Evolutionary conservation across 2,329 filamentous ascomycete species (phyloP).

Genomic region (Aspergillus piperis): DNA sequence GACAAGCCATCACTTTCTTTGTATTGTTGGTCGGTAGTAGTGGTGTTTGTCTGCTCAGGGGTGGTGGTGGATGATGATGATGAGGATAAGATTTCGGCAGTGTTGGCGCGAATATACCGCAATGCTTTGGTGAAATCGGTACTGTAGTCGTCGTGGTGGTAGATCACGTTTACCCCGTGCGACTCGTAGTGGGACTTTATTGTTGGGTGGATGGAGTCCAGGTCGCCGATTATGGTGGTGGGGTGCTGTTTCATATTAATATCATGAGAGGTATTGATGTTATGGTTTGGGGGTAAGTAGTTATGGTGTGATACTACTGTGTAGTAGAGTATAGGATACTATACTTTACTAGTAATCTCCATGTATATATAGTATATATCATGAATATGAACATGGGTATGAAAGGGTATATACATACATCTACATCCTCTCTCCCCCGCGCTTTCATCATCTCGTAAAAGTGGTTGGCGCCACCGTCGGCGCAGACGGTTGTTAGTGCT

Average conservation of each 20-base stretch:
- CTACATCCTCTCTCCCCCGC: conserved; percentile 29
- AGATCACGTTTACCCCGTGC: conserved; percentile 61
- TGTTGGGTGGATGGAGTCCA: conserved; percentile 74
- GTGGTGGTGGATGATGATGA: neutral
- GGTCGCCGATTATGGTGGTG: conserved; percentile 79
- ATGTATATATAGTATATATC: too few species aligned
- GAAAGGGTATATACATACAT: conserved; percentile 31
- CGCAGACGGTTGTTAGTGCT: conserved; percentile 73
- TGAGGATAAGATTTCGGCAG: conserved; percentile 25
- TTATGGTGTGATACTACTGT: too few species aligned
- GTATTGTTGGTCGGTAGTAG: neutral
- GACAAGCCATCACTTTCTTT: conserved; percentile 46
- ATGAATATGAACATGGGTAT: conserved; percentile 10
- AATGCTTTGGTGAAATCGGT: conserved; percentile 91
- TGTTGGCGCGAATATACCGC: conserved; percentile 54
- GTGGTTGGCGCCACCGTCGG: conserved; percentile 87
- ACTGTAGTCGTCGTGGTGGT: conserved; percentile 77
- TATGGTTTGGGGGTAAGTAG: too few species aligned
- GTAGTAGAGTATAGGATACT: too few species aligned
- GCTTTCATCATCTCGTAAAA: conserved; percentile 57
- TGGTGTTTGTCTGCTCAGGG: too few species aligned
- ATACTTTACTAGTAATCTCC: too few species aligned
- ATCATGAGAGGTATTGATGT: too few species aligned
- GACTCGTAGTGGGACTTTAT: conserved; percentile 66
- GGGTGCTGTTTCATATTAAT: conserved; percentile 50